A percentile compares a stretch with the other conserved stretches of the same genome.
phyloP scores from a whole-genome alignment of 2,329 filamentous ascomycete species.

The Lecanosticta acicola region DNA sequence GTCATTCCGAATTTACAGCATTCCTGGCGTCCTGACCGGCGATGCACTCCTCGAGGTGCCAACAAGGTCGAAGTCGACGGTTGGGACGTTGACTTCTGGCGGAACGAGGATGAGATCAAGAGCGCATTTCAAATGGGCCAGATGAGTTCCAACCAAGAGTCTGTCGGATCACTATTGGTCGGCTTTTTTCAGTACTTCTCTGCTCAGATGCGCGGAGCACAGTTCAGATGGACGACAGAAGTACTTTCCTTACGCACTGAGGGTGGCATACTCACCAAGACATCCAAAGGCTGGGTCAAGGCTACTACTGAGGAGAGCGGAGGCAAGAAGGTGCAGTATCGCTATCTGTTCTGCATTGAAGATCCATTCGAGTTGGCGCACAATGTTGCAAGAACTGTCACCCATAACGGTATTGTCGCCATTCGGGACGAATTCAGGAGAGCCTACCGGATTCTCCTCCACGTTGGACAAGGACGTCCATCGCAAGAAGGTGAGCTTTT shows the following conservation, averaged over 20 bases:
- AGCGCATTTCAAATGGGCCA: constrained; percentile 53
- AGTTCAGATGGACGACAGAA: constrained; percentile 75
- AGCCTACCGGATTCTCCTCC: constrained; percentile 65
- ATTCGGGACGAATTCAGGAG: constrained; percentile 81
- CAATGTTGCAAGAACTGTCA: constrained; percentile 83
- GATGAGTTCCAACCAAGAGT: constrained; percentile 64
- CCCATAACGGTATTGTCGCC: constrained; percentile 71
- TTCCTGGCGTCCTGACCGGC: constrained; percentile 42
- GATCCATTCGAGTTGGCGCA: constrained; percentile 86
- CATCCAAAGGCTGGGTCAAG: constrained; percentile 79
- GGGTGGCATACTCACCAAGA: constrained; percentile 66
- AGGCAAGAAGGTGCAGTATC: constrained; percentile 61
- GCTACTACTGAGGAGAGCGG: constrained; percentile 61
- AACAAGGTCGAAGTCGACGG: constrained; percentile 45
- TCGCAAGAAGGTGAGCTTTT: constrained; percentile 14
- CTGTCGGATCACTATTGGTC: constrained; percentile 64
- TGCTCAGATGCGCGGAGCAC: constrained; percentile 52
- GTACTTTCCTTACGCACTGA: constrained; percentile 69
- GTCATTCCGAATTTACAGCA: constrained; percentile 79
- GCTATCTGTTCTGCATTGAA: constrained; percentile 84
- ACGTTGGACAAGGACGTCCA: constrained; percentile 40
- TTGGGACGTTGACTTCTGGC: constrained; percentile 68
- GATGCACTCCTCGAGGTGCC: constrained; percentile 22
- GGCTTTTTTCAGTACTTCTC: constrained; percentile 84
- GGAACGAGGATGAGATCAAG: constrained; percentile 64